Evolutionary conservation across 495 filamentous ascomycete species (phyloP).

Genomic region (Platismatia glauca): DNA sequence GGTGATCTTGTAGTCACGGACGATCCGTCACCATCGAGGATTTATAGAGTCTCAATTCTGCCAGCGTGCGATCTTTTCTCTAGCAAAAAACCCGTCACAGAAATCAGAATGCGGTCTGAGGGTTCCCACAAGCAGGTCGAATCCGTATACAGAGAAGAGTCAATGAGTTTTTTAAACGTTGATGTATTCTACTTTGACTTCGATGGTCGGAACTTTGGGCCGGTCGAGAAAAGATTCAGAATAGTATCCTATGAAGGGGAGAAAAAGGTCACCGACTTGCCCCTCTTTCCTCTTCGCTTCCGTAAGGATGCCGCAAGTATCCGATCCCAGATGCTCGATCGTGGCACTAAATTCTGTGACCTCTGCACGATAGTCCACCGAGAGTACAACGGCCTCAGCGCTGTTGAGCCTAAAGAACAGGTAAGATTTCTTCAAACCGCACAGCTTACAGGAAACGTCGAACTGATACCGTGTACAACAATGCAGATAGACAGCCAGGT

Average conservation of each 20-base stretch:
- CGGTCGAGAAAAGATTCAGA: constrained; percentile 26
- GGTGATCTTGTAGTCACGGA: constrained; percentile 22
- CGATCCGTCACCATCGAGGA: constrained; percentile 21
- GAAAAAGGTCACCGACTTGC: constrained; percentile 28
- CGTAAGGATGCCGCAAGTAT: constrained; percentile 16
- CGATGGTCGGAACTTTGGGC: constrained; percentile 34
- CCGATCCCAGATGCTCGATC: constrained; percentile 24
- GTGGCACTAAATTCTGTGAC: constrained; percentile 32
- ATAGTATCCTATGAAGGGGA: constrained; percentile 32
- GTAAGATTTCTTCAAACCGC: background rate
- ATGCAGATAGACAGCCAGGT: constrained; percentile 39
- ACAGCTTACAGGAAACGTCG: background rate
- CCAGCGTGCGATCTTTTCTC: constrained; percentile 13
- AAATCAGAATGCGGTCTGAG: constrained; percentile 20
- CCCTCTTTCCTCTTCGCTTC: constrained; percentile 32
- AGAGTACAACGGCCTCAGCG: constrained; percentile 37
- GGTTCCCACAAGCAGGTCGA: constrained; percentile 13
- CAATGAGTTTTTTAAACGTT: constrained; percentile 20
- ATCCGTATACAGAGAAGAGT: constrained; percentile 13
- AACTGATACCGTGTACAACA: background rate
- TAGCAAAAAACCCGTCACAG: constrained; percentile 16
- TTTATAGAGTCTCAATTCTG: constrained; percentile 16
- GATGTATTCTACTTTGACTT: constrained; percentile 35
- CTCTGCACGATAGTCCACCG: constrained; percentile 29
- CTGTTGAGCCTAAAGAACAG: constrained; percentile 28